phyloP scores from a whole-genome alignment of 2,329 filamentous ascomycete genomes.

The Penicillium sp. region DNA sequence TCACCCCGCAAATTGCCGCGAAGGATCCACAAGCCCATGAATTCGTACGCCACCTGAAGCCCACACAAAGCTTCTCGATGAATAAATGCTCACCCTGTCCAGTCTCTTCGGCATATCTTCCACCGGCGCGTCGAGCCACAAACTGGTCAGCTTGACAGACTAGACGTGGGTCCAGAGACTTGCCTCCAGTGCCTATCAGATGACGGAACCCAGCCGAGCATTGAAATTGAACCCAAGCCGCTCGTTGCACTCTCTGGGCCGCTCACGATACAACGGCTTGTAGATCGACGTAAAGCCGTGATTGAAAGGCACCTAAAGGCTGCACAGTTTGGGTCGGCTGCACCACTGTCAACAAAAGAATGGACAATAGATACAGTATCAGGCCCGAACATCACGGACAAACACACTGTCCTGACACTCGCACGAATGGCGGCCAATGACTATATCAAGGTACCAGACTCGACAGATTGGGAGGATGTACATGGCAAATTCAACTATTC shows the following conservation, averaged over 20 bases:
- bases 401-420: slow-evolving; percentile 79
- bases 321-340: slow-evolving; percentile 66
- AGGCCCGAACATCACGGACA: slow-evolving; percentile 83
- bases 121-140: slow-evolving; percentile 85
- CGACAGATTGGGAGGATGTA: slow-evolving; percentile 82
- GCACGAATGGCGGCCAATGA: slow-evolving; percentile 89
- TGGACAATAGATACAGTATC: slow-evolving; percentile 82
- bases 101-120: slow-evolving; percentile 79
- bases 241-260: slow-evolving; percentile 67
- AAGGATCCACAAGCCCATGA: neutral
- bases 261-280: slow-evolving; percentile 76
- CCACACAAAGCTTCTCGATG: neutral
- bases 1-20: neutral
- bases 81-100: neutral
- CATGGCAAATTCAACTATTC: slow-evolving; percentile 81
- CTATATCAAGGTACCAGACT: slow-evolving; percentile 74
- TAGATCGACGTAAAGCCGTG: slow-evolving; percentile 75
- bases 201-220: slow-evolving; percentile 42
- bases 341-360: slow-evolving; percentile 43
- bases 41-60: neutral
- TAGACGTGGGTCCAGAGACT: slow-evolving; percentile 70
- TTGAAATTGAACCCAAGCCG: slow-evolving; percentile 54
- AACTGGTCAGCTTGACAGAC: slow-evolving; percentile 74
- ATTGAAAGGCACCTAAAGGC: slow-evolving; percentile 79
- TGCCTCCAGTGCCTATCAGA: slow-evolving; percentile 52